Conservation (phyloP, 352 stramenopile genomes). For the Phytophthora ohioensis region DNA sequence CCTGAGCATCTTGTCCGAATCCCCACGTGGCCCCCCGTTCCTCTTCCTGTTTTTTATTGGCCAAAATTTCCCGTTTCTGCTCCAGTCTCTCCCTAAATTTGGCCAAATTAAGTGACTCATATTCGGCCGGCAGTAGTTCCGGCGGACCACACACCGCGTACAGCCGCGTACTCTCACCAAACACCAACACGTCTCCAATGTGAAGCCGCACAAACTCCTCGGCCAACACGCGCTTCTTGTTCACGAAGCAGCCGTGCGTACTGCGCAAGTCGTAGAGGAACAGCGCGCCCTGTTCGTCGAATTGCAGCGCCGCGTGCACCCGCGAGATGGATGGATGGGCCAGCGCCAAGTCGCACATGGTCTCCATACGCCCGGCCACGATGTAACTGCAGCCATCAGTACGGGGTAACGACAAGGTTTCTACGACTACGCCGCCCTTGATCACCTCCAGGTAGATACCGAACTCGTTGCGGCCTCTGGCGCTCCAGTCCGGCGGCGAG, state of each 20-base stretch:
- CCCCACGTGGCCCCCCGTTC: conserved; percentile 73
- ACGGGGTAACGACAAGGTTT: conserved; percentile 50
- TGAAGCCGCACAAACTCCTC: conserved; percentile 69
- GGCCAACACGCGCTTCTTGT: conserved; percentile 69
- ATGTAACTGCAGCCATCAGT: conserved; percentile 47
- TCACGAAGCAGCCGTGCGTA: conserved; percentile 88
- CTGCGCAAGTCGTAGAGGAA: conserved; percentile 81
- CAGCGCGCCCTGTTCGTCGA: conserved; percentile 67
- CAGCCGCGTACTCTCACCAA: conserved; percentile 88
- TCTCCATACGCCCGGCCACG: conserved; percentile 67
- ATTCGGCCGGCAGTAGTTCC: conserved; percentile 77
- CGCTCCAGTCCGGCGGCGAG: conserved; percentile 59
- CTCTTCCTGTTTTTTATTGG: conserved; percentile 37
- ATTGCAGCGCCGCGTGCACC: conserved; percentile 77
- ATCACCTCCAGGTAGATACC: conserved; percentile 76
- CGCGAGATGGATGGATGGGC: conserved; percentile 83
- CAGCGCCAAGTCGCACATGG: conserved; percentile 73
- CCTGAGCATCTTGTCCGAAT: conserved; percentile 84
- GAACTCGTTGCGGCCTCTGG: conserved; percentile 55
- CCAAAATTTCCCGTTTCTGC: conserved; percentile 23
- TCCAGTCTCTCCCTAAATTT: conserved; percentile 46
- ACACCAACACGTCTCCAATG: conserved; percentile 87
- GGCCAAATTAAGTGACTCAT: conserved; percentile 67
- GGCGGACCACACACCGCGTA: conserved; percentile 80
- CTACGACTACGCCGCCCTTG: conserved; percentile 66